Base-by-base conservation (phyloP, 2,329 filamentous ascomycete species). In the Colletotrichum melonis region DNA sequence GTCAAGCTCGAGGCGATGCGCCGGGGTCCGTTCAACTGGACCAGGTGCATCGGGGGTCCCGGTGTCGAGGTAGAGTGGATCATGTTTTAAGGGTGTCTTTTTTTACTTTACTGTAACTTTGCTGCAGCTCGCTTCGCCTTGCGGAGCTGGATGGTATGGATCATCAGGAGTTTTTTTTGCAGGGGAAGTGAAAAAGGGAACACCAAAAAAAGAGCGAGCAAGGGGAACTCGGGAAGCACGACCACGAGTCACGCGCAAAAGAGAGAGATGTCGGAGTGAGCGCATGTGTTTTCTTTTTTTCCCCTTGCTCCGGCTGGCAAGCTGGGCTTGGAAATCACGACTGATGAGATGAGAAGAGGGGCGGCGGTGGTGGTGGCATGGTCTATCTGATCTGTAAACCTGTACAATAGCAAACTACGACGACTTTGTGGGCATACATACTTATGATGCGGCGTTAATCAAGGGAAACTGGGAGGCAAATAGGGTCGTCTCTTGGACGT, bases 41-140 rank as follows among this genome's bases (percentile, higher is more conserved):
- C 87, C 3, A 87, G 84, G 77, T 90, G 86, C 79, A 89, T 91
- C 73, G 88, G 88, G 19, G 88, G 88, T 3, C 85, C 85, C 9
- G 88, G 88, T 22, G 83, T 87, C 24, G 90, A 91, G 58, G 88
- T 91, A 24, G 90, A 92, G 81, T 92, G 90, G 90, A 92, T 92
- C 78, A 92, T 92, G 89, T 90, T 92, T 80, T 92, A 82, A 86
- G 49, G 32, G 24, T 60, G 32, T 26, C 22, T 52, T 22, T 22
- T 22, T 52, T 46, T 52, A 32, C 32, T 32, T 42, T 7, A 42
- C 35, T 42, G 35, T 1, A 16, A 1, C n/a, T 46, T 46, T 46
- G 28, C 26, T 7, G 55, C 28, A 30, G 30, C 9, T 26, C 3
- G 42, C 70, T 63, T 59, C 46, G 28, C 55, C 30, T 49, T 67